Conservation (phyloP, 2,329 filamentous ascomycete species). For the Trichoderma sp. region DNA sequence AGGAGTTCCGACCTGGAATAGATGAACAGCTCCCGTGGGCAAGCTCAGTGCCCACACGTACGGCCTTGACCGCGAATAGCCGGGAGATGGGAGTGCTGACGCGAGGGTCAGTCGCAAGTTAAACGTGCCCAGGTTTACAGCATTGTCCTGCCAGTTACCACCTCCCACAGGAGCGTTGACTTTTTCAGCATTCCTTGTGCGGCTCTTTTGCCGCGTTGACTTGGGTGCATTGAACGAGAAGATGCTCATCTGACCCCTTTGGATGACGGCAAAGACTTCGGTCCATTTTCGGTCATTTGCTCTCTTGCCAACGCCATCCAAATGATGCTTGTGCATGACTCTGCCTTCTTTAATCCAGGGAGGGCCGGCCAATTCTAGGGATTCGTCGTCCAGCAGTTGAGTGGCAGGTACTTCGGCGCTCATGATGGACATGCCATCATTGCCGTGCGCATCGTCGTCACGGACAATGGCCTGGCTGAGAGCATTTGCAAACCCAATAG, state of each 20-base stretch:
- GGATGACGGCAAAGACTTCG: constrained; percentile 93
- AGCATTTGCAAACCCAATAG: constrained; percentile 95
- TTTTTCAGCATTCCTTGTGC: constrained; percentile 48
- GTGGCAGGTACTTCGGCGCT: constrained; percentile 56
- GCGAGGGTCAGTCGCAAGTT: constrained; percentile 88
- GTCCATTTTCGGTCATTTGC: constrained; percentile 93
- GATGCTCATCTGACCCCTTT: constrained; percentile 88
- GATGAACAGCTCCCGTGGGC: constrained; percentile 87
- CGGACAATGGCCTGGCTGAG: constrained; percentile 95
- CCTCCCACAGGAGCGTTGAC: constrained; percentile 73
- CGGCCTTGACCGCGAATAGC: constrained; percentile 85
- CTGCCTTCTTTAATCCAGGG: constrained; percentile 98
- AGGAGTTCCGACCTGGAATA: constrained; percentile 96
- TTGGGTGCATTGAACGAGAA: constrained; percentile 91
- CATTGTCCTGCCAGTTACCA: constrained; percentile 97
- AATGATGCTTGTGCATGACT: constrained; percentile 92
- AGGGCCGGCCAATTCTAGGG: constrained; percentile 84
- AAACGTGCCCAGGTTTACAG: constrained; percentile 83
- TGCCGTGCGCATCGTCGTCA: constrained; percentile 66
- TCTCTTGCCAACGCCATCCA: constrained; percentile 86
- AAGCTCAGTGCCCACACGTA: constrained; percentile 93
- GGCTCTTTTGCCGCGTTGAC: constrained; percentile 66
- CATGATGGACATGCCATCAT: constrained; percentile 47
- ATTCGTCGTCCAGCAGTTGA: constrained; percentile 85
- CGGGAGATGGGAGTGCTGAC: constrained; percentile 81